phyloP scores from a whole-genome alignment of 257 asterid species.

The Plantago elongata region DNA sequence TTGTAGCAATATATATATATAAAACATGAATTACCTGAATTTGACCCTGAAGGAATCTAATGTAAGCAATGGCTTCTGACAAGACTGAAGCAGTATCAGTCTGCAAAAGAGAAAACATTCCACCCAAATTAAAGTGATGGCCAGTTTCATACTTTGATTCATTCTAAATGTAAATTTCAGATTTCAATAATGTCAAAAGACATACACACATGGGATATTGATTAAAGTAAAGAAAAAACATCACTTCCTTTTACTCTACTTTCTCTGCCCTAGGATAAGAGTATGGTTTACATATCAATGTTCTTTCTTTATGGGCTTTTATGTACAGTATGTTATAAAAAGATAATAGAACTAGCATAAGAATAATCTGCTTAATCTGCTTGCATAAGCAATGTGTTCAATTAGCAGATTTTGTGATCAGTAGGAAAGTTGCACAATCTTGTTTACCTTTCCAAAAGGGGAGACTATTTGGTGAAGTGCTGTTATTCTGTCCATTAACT shows the following conservation, averaged over 20 bases:
- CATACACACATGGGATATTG: slow-evolving; percentile 30
- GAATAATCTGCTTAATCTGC: slow-evolving; percentile 13
- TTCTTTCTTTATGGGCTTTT: slow-evolving; percentile 29
- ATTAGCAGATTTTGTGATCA: neutral
- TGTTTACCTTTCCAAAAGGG: slow-evolving; percentile 95
- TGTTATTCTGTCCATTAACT: slow-evolving; percentile 87
- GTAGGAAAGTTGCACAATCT: neutral
- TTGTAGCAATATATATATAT: neutral
- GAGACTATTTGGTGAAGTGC: slow-evolving; percentile 96
- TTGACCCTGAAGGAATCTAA: slow-evolving; percentile 89
- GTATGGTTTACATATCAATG: slow-evolving; percentile 1
- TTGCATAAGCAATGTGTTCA: slow-evolving; percentile 1
- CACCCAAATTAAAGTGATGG: slow-evolving; percentile 21
- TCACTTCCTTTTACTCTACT: neutral
- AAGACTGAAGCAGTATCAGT: slow-evolving; percentile 99
- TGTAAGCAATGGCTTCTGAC: slow-evolving; percentile 92
- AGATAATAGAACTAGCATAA: neutral
- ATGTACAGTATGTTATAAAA: slow-evolving; percentile 22
- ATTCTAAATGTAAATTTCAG: slow-evolving; percentile 19
- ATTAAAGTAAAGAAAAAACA: slow-evolving; percentile 8
- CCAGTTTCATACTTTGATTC: slow-evolving; percentile 7
- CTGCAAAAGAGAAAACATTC: slow-evolving; percentile 73
- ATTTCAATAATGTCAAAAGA: slow-evolving; percentile 38
- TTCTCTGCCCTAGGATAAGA: neutral
- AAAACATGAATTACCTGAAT: slow-evolving; percentile 54